Conservation (phyloP, 2,329 filamentous ascomycete genomes). For the Teratosphaeria gauchensis region DNA sequence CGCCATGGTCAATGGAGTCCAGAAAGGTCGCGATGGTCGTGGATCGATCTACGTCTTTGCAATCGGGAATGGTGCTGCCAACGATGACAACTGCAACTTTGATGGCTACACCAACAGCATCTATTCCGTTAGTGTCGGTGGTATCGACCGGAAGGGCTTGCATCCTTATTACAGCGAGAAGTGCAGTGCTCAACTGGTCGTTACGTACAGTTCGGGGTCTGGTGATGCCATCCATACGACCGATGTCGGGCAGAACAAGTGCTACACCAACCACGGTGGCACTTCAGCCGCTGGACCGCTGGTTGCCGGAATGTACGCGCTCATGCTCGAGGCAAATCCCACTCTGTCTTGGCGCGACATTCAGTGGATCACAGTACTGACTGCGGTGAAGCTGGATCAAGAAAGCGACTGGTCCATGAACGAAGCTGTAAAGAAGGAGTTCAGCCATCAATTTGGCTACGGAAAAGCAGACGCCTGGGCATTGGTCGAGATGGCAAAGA, state of each 20-base stretch:
- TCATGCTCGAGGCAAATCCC: slow-evolving; percentile 74
- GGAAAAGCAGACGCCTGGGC: slow-evolving; percentile 86
- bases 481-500: slow-evolving; percentile 76
- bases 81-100: slow-evolving; percentile 96
- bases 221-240: slow-evolving; percentile 91
- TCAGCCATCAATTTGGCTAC: slow-evolving; percentile 90
- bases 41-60: slow-evolving; percentile 96
- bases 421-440: slow-evolving; percentile 72
- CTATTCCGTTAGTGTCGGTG: slow-evolving; percentile 94
- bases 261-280: slow-evolving; percentile 76
- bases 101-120: slow-evolving; percentile 99
- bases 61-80: slow-evolving; percentile 80
- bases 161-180: slow-evolving; percentile 95
- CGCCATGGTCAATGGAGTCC: slow-evolving; percentile 86
- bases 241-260: slow-evolving; percentile 73
- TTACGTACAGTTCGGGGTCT: slow-evolving; percentile 90
- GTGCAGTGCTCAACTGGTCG: slow-evolving; percentile 89
- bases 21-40: slow-evolving; percentile 71
- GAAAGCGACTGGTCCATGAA: slow-evolving; percentile 68
- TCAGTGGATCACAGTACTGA: slow-evolving; percentile 81
- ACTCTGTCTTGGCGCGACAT: slow-evolving; percentile 90
- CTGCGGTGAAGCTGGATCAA: slow-evolving; percentile 69
- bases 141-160: slow-evolving; percentile 74
- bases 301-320: slow-evolving; percentile 82
- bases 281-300: slow-evolving; percentile 92